Evolutionary conservation across 768 basidiomycete genomes (phyloP).

Genomic region (Macrolepiota dolichaula): DNA sequence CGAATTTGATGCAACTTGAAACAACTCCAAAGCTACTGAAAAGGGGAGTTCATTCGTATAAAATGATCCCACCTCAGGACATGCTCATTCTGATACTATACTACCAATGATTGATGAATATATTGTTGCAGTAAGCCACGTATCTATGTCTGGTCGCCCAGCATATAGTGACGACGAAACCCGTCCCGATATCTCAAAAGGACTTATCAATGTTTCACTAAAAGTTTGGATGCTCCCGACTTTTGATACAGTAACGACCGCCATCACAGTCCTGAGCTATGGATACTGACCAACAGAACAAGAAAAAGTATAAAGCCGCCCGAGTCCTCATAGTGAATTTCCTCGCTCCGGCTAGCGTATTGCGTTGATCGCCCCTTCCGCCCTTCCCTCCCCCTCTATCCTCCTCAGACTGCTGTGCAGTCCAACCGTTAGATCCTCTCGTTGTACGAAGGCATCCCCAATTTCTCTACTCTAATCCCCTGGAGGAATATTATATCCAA

Average conservation of each 20-base stretch:
- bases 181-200: neutral
- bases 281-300: neutral
- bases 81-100: too few relatives aligned
- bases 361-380: conserved; percentile 2
- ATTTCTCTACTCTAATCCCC: neutral
- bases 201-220: neutral
- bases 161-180: neutral
- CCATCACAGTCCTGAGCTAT: neutral
- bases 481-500: conserved; percentile 2
- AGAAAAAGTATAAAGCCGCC: neutral
- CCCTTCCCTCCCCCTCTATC: neutral
- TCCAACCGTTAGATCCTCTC: neutral
- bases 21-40: too few relatives aligned
- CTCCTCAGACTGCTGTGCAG: neutral
- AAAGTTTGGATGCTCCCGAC: neutral
- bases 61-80: too few relatives aligned
- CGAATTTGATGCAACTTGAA: too few relatives aligned
- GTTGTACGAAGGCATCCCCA: neutral
- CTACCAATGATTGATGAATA: too few relatives aligned
- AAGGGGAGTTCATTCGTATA: too few relatives aligned
- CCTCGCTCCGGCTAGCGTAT: conserved; percentile 4
- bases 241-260: neutral
- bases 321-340: neutral
- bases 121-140: too few relatives aligned
- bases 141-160: neutral